phyloP scores from a whole-genome alignment of 768 basidiomycete genomes.

The Boletus tylopilopsis region DNA sequence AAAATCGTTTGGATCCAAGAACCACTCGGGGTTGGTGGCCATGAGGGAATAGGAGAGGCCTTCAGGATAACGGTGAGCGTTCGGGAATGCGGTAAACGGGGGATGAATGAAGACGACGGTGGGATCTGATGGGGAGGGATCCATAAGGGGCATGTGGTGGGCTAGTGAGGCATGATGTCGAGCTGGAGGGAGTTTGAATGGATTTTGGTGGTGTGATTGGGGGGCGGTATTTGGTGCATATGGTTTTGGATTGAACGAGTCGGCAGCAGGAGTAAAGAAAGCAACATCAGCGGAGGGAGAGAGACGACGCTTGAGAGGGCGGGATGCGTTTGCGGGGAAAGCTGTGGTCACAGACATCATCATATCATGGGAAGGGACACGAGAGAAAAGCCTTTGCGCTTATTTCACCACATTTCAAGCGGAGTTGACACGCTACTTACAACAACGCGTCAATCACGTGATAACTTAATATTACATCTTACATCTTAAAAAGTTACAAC shows the following conservation, averaged over 20 bases:
- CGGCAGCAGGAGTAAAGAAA: conserved; percentile 61
- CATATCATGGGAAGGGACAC: too few relatives aligned
- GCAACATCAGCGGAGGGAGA: conserved; percentile 45
- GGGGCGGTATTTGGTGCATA: conserved; percentile 44
- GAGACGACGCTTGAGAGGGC: conserved; percentile 47
- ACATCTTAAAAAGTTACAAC: background rate
- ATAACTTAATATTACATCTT: conserved; percentile 11
- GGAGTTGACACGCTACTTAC: conserved; percentile 38
- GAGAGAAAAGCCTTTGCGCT: conserved; percentile 23
- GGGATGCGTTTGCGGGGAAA: conserved; percentile 25
- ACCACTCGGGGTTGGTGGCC: conserved; percentile 79
- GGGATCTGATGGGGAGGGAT: conserved; percentile 66
- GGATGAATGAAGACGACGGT: conserved; percentile 68
- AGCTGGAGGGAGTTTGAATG: conserved; percentile 27
- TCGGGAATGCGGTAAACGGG: conserved; percentile 66
- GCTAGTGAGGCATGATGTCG: conserved; percentile 35
- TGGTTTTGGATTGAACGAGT: conserved; percentile 64
- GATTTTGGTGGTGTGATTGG: conserved; percentile 11
- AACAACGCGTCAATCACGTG: conserved; percentile 42
- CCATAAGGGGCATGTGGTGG: conserved; percentile 53
- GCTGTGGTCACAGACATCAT: too few relatives aligned
- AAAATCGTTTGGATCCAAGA: conserved; percentile 68
- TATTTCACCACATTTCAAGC: conserved; percentile 37
- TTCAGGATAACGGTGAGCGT: conserved; percentile 55
- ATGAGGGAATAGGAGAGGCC: conserved; percentile 69